Evolutionary conservation across 257 asterid species (phyloP), one percentile per base, ranked within the genome.

Genomic region (Catharanthus roseus): DNA sequence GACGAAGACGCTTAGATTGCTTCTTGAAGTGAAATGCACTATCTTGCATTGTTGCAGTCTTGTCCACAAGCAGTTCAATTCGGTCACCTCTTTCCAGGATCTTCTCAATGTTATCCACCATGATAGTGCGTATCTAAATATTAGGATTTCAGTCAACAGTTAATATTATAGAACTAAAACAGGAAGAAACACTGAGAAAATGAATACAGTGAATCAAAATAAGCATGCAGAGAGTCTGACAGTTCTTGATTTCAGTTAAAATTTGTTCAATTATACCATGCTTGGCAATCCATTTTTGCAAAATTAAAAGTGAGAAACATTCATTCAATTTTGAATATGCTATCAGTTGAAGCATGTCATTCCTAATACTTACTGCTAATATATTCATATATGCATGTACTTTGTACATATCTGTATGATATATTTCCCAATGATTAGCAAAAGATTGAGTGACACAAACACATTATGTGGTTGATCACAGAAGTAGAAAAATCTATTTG

Each of bases 21-120:
- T 92, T 95, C 81, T 88, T 88, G 85, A 95, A 95, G 88, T 95
- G 99, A 82, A 95, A 95, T 58, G 98, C 82, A 73, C 83, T 91
- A 80, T 95, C 98, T 87, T 95, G 99, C 99, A 95, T 95, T 55
- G 99, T 90, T 69, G 95, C 81, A 57, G 98, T 95, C 82, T 95
- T 95, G 84, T 95, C 99, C 74, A 95, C 96, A 38, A 95, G 97
- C 80, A 95, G 97, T 85, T 95, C 99, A 71, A 95, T 92, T 67
- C 87, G 86, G 74, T 95, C 97, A 71, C 99, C 99, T 81, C 99
- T 88, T 78, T 95, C 99, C 13, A 95, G 85, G 77, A 95, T 87
- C 85, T 90, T 95, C 85, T 95, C 99, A 76, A 95, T 92, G 86
- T 95, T 92, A 82, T 95, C 97, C 84, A 95, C 99, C 90, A 92